phyloP scores from a whole-genome alignment of 2,329 filamentous ascomycete species.

The Tolypocladium tropicale region DNA sequence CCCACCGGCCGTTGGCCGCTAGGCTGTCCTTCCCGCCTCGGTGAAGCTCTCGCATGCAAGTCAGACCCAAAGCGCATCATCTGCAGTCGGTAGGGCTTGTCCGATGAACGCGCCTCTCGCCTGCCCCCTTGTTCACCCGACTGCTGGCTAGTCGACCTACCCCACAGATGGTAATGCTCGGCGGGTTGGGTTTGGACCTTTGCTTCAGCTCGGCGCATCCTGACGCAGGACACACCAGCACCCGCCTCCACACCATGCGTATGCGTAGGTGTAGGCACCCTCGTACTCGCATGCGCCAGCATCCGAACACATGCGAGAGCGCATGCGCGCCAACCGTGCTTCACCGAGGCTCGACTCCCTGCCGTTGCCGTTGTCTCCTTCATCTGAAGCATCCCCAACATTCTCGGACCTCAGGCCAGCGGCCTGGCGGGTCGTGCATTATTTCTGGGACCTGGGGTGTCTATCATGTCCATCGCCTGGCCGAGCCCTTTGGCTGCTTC shows the following conservation, averaged over 20 bases:
- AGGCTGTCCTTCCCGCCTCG: neutral
- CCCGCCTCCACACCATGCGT: neutral
- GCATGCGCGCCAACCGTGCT: neutral
- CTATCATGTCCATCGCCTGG: neutral
- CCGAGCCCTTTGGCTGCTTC: neutral
- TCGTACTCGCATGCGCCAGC: neutral
- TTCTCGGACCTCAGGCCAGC: neutral
- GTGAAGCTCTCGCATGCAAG: neutral
- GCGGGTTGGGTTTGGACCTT: neutral
- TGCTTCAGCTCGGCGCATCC: neutral
- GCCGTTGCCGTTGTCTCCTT: neutral
- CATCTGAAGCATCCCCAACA: neutral
- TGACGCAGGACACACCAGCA: neutral
- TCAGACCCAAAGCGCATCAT: neutral
- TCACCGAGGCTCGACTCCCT: constrained; percentile 1
- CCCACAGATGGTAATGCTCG: neutral
- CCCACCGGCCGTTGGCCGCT: neutral
- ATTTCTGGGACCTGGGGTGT: neutral
- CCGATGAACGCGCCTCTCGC: neutral
- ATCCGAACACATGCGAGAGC: neutral
- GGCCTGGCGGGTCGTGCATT: neutral
- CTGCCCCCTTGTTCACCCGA: neutral
- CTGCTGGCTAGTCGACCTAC: neutral
- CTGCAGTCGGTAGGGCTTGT: neutral
- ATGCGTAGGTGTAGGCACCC: too few species aligned